phyloP scores from a whole-genome alignment of 2,329 filamentous ascomycete genomes.

The Stachybotrys chartarum region DNA sequence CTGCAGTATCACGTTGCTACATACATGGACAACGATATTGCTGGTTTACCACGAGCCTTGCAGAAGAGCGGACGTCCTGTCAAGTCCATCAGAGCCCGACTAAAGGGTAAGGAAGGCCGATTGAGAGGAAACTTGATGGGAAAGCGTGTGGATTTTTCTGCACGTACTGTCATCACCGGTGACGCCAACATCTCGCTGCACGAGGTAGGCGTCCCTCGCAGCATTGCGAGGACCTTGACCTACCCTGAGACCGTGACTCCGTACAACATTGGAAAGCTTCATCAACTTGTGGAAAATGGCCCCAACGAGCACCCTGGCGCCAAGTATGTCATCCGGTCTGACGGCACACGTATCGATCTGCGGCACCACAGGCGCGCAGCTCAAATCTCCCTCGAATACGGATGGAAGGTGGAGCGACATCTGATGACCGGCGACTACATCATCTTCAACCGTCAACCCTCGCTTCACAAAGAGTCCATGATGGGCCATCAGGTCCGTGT shows the following conservation, averaged over 20 bases:
- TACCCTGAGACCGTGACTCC: slow-evolving; percentile 97
- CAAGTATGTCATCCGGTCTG: slow-evolving; percentile 90
- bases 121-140: slow-evolving; percentile 98
- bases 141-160: slow-evolving; percentile 98
- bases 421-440: slow-evolving; percentile 95
- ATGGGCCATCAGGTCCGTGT: slow-evolving; percentile 97
- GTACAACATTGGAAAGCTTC: slow-evolving; percentile 93
- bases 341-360: slow-evolving; percentile 90
- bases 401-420: slow-evolving; percentile 98
- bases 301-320: slow-evolving; percentile 94
- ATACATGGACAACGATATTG: slow-evolving; percentile 99
- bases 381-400: slow-evolving; percentile 83
- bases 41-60: slow-evolving; percentile 85
- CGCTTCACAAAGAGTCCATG: slow-evolving; percentile 99
- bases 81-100: slow-evolving; percentile 90
- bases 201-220: slow-evolving; percentile 92
- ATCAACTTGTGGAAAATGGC: slow-evolving; percentile 83
- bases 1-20: slow-evolving; percentile 98
- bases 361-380: slow-evolving; percentile 85
- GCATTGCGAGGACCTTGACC: slow-evolving; percentile 85
- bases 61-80: slow-evolving; percentile 96
- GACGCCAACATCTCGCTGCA: slow-evolving; percentile 95
- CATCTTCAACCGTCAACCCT: slow-evolving; percentile 99
- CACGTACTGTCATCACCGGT: slow-evolving; percentile 98
- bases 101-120: slow-evolving; percentile 99